A percentile compares a stretch with the other conserved stretches of the same genome.
Conservation (phyloP, 495 filamentous ascomycete genomes). For the Xylaria grammica region DNA sequence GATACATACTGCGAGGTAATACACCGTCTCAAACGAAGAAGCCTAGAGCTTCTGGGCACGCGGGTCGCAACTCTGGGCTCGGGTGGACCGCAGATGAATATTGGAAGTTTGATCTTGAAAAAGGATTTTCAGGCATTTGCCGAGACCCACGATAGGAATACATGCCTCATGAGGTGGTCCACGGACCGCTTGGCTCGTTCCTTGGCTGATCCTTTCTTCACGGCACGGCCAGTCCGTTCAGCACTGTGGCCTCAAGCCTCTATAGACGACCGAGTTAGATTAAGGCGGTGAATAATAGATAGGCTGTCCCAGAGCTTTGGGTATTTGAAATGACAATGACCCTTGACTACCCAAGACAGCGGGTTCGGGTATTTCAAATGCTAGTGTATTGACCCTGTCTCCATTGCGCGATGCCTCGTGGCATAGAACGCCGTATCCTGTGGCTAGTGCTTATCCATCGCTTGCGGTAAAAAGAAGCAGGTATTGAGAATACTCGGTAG, state of each 20-base stretch:
- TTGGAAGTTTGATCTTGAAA: background rate
- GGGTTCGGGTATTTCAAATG: conserved; percentile 22
- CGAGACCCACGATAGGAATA: background rate
- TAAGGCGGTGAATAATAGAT: conserved; percentile 23
- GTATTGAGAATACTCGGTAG: background rate
- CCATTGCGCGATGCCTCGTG: background rate
- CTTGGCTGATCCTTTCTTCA: background rate
- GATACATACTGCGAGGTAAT: background rate
- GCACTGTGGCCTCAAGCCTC: conserved; percentile 2
- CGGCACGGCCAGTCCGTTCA: background rate
- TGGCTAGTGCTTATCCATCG: background rate
- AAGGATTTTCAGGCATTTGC: background rate
- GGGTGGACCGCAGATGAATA: background rate
- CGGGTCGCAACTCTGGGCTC: background rate
- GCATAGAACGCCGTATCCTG: conserved; percentile 2
- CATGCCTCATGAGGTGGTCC: background rate
- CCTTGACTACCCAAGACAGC: conserved; percentile 17
- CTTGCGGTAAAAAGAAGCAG: background rate
- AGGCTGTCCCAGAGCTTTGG: conserved; percentile 14
- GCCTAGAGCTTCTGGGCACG: conserved; percentile 2
- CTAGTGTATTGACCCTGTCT: background rate
- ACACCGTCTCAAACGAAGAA: conserved; percentile 7
- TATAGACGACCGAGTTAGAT: background rate
- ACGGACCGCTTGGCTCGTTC: background rate
- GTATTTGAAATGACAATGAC: conserved; percentile 20